Percentiles rank a stretch among this genome's conserved stretches.
Evolutionary conservation across 164 flowering plant species (phyloP).

Genomic region (Macadamia tetraphylla): DNA sequence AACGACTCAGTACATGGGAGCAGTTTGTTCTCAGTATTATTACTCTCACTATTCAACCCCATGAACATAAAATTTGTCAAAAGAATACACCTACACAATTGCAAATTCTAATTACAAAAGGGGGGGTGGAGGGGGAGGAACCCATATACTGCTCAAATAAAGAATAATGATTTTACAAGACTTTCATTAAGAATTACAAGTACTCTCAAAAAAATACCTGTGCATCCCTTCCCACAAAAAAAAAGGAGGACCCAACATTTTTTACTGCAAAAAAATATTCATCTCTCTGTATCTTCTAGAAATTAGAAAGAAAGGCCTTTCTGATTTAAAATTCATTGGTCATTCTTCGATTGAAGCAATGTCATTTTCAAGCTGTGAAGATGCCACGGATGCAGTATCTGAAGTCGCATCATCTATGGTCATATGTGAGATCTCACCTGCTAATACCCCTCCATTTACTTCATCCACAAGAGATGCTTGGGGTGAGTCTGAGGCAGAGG

Average conservation of each 20-base stretch:
- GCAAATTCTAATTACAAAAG: not conserved
- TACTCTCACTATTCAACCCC: not conserved
- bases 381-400: conserved; percentile 27
- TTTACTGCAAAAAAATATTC: not conserved
- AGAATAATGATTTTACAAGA: not conserved
- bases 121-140: not conserved
- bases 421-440: conserved; percentile 48
- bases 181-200: not conserved
- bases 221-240: not conserved
- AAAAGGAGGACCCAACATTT: not conserved
- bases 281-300: not conserved
- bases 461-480: conserved; percentile 21
- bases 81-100: not conserved
- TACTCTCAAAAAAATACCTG: not conserved
- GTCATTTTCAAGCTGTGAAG: conserved; percentile 17
- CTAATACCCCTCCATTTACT: conserved; percentile 35
- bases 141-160: not conserved
- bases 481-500: not conserved
- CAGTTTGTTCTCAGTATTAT: not conserved
- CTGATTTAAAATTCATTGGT: not conserved
- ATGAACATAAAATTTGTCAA: not conserved
- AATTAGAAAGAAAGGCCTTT: not conserved
- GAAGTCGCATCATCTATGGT: conserved; percentile 46
- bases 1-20: not conserved
- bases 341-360: conserved; percentile 4